Percentiles rank a stretch among this genome's conserved stretches.
Evolutionary conservation across 371 early-diverging fungal genomes (phyloP).

Genomic region (Mucor mucedo): DNA sequence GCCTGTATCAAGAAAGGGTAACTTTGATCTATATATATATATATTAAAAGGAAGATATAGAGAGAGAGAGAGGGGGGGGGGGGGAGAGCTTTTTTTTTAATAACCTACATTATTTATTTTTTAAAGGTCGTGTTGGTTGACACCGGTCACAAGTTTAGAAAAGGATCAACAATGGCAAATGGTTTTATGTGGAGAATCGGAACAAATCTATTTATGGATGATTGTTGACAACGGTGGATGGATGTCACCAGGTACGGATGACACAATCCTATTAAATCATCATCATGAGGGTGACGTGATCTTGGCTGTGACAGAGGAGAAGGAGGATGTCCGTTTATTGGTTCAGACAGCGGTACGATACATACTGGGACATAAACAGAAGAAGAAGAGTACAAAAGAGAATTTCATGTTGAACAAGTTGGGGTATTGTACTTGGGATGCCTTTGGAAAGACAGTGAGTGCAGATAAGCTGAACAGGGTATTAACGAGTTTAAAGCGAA

Average conservation of each 20-base stretch:
- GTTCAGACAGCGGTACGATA: slow-evolving; percentile 2
- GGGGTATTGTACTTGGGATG: slow-evolving; percentile 58
- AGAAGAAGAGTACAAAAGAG: background rate
- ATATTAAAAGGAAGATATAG: background rate
- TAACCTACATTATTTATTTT: too few relatives aligned
- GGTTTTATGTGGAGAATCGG: slow-evolving; percentile 21
- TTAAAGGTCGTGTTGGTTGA: slow-evolving; percentile 30
- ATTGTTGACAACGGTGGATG: slow-evolving; percentile 1
- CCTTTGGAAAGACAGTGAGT: slow-evolving; percentile 32
- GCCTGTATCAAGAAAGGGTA: slow-evolving; percentile 26
- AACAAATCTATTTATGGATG: slow-evolving; percentile 28
- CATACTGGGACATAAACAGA: background rate
- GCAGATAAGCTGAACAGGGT: slow-evolving; percentile 19
- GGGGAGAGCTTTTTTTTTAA: too few relatives aligned
- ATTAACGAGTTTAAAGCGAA: slow-evolving; percentile 22
- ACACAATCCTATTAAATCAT: slow-evolving; percentile 1
- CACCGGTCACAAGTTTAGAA: slow-evolving; percentile 20
- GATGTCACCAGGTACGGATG: slow-evolving; percentile 10
- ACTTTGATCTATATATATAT: background rate
- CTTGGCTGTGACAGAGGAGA: slow-evolving; percentile 4
- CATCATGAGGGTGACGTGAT: background rate
- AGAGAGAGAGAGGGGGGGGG: too few relatives aligned
- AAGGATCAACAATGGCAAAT: slow-evolving; percentile 22
- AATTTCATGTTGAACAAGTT: slow-evolving; percentile 12
- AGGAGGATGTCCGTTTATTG: background rate